phyloP scores from a whole-genome alignment of 2,329 filamentous ascomycete genomes.

The Bipolaris gigantea region DNA sequence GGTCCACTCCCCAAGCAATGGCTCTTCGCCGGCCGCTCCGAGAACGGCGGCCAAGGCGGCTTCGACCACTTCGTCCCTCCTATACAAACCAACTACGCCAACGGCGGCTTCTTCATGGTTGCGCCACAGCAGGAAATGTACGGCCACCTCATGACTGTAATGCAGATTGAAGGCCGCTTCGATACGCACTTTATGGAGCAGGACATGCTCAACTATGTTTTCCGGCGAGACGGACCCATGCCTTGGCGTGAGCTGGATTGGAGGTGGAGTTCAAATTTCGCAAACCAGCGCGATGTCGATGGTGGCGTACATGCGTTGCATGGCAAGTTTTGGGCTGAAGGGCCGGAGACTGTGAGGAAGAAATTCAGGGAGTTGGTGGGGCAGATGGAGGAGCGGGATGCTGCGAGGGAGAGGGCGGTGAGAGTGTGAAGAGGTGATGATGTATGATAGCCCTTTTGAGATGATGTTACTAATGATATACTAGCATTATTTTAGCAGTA shows the following conservation, averaged over 20 bases:
- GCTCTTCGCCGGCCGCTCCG: background rate
- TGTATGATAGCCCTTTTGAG: background rate
- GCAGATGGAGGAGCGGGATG: background rate
- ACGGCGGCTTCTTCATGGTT: background rate
- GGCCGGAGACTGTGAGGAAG: slow-evolving; percentile 5
- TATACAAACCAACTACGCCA: background rate
- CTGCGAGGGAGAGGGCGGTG: background rate
- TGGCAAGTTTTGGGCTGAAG: slow-evolving; percentile 44
- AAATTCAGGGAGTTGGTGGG: background rate
- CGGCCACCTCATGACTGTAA: background rate
- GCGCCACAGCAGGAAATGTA: background rate
- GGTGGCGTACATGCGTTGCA: slow-evolving; percentile 44
- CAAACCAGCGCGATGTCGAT: slow-evolving; percentile 39
- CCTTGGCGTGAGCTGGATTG: slow-evolving; percentile 47
- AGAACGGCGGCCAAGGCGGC: background rate
- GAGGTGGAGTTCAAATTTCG: slow-evolving; percentile 48
- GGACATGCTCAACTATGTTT: slow-evolving; percentile 51
- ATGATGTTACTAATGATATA: too few relatives aligned
- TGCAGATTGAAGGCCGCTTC: background rate
- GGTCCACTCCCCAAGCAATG: background rate
- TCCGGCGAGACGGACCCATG: slow-evolving; percentile 47
- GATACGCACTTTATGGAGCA: slow-evolving; percentile 45
- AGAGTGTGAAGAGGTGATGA: background rate
- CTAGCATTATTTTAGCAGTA: too few relatives aligned
- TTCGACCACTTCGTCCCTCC: background rate